Conservation (phyloP, 2,329 filamentous ascomycete genomes). For the Aaosphaeria pasadenensis region DNA sequence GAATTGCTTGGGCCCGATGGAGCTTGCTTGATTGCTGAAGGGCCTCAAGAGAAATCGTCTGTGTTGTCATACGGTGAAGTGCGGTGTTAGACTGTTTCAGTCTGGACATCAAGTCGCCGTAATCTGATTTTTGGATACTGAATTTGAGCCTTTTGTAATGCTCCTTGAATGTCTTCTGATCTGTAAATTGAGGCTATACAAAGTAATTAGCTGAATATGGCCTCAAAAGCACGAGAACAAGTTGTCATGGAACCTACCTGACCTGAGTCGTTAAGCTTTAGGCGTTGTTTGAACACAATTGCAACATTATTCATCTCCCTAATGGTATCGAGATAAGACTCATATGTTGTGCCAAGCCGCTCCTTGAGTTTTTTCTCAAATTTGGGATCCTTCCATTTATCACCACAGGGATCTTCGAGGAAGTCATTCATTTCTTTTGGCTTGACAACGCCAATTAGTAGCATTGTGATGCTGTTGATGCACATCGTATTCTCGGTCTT, state of each 20-base stretch:
- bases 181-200: conserved; percentile 16
- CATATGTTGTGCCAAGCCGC: conserved; percentile 10
- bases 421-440: conserved; percentile 17
- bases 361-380: conserved; percentile 11
- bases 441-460: conserved; percentile 18
- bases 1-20: conserved; percentile 2
- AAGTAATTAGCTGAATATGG: background rate
- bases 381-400: conserved; percentile 15
- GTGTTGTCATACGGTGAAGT: conserved; percentile 20
- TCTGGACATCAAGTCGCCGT: conserved; percentile 21
- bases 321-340: conserved; percentile 15
- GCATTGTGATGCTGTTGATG: conserved; percentile 22
- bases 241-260: background rate
- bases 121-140: conserved; percentile 23
- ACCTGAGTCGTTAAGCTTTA: conserved; percentile 14
- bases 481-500: conserved; percentile 20
- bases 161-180: conserved; percentile 20
- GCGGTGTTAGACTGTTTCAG: conserved; percentile 17
- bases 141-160: conserved; percentile 28
- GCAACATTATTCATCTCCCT: conserved; percentile 5
- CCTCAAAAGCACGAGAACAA: too few relatives aligned
- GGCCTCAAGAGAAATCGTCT: conserved; percentile 14
- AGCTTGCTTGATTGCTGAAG: conserved; percentile 5
- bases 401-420: conserved; percentile 15
- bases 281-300: conserved; percentile 10